Percentiles rank a stretch among this genome's conserved stretches.
Evolutionary conservation across 2,329 filamentous ascomycete genomes (phyloP).

Genomic region (Trichoderma afroharzianum): DNA sequence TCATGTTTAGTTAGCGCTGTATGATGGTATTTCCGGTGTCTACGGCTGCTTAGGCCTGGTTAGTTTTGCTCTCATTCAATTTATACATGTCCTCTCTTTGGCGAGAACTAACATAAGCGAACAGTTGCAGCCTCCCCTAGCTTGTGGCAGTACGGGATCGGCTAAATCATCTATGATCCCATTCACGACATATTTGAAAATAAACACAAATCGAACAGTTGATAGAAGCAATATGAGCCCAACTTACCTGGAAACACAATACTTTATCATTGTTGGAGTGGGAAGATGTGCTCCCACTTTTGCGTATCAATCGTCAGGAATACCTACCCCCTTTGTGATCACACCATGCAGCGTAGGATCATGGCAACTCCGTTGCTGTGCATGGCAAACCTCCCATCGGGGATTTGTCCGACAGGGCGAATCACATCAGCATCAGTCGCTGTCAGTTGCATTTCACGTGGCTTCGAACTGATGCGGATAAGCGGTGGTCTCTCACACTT

Average conservation of each 20-base stretch:
- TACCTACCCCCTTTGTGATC: background rate
- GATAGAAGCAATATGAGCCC: background rate
- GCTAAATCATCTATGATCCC: background rate
- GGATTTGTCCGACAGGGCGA: conserved; percentile 2
- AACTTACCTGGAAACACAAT: fast-evolving
- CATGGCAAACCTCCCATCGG: background rate
- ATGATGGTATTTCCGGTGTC: background rate
- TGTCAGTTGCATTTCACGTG: conserved; percentile 13
- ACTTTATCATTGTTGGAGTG: background rate
- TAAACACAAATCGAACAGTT: no score
- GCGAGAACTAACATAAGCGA: background rate
- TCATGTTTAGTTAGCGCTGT: background rate
- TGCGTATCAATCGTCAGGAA: background rate
- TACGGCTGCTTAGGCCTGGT: background rate
- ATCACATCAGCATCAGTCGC: background rate
- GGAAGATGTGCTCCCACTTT: background rate
- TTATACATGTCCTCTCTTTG: background rate
- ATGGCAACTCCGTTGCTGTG: background rate
- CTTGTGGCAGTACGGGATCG: background rate
- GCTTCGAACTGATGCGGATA: conserved; percentile 10
- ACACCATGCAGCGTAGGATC: conserved; percentile 1
- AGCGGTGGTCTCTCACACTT: background rate
- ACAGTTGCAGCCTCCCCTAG: background rate
- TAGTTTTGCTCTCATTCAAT: background rate
- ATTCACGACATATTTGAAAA: background rate